Evolutionary conservation across 1,139 yeast genomes (phyloP).

Genomic region (Sugiyamaella xylanicola): DNA sequence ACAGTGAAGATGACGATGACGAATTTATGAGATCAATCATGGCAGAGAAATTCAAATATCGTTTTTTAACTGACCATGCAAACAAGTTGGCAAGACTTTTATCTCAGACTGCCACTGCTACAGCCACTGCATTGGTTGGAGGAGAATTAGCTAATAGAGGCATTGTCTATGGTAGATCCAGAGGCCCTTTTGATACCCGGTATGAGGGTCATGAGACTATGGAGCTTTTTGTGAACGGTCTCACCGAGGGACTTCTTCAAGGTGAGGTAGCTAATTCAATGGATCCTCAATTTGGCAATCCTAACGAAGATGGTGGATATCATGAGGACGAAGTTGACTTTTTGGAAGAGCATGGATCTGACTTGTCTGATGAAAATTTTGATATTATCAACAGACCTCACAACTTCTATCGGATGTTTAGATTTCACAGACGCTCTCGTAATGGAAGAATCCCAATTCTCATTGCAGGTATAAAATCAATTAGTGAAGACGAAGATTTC

Average conservation of each 20-base stretch:
- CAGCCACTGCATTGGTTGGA: background rate
- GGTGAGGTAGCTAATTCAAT: background rate
- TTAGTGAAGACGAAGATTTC: slow-evolving; percentile 33
- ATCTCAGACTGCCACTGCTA: background rate
- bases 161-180: background rate
- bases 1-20: background rate
- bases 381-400: slow-evolving; percentile 21
- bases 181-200: background rate
- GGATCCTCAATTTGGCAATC: background rate
- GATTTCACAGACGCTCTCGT: slow-evolving; percentile 46
- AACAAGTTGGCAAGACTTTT: background rate
- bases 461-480: slow-evolving; percentile 59
- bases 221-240: background rate
- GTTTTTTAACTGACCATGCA: background rate
- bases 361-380: background rate
- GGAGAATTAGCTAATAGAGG: background rate
- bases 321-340: background rate
- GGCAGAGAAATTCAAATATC: background rate
- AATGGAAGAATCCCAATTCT: slow-evolving; percentile 51
- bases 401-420: slow-evolving; percentile 57
- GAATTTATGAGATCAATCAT: background rate
- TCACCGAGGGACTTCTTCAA: background rate
- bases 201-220: background rate
- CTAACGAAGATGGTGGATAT: background rate
- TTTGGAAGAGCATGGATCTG: background rate